phyloP scores from a whole-genome alignment of 2,329 filamentous ascomycete genomes.

The Endothia cerciana region DNA sequence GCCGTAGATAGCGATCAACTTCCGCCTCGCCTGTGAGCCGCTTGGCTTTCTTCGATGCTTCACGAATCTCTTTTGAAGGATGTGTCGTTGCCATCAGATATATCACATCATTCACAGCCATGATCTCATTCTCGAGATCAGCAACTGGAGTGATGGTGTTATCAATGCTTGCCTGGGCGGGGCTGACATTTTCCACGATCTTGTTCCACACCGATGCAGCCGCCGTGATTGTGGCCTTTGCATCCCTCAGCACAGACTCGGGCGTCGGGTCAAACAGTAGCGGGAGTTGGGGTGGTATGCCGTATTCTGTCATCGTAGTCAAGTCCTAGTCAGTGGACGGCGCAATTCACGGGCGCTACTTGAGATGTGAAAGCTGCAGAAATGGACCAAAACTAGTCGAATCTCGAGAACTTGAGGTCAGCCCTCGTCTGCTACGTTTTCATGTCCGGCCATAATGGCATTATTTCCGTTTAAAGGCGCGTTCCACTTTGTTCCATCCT shows the following conservation, averaged over 20 bases:
- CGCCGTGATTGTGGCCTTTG: neutral
- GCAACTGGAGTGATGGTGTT: slow-evolving; percentile 14
- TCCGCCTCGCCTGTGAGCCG: slow-evolving; percentile 20
- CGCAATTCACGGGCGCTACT: neutral
- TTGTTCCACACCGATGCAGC: neutral
- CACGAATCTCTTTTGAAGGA: slow-evolving; percentile 24
- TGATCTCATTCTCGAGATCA: slow-evolving; percentile 12
- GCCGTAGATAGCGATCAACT: slow-evolving; percentile 21
- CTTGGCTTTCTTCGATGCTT: slow-evolving; percentile 20
- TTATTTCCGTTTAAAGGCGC: neutral
- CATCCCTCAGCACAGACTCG: neutral
- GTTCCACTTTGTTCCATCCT: too few relatives aligned
- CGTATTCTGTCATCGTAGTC: neutral
- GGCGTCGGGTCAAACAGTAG: slow-evolving; percentile 7
- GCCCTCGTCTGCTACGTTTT: neutral
- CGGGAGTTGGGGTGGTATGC: slow-evolving; percentile 6
- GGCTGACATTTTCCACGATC: neutral
- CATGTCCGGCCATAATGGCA: neutral
- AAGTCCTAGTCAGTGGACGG: neutral
- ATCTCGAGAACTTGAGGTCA: neutral
- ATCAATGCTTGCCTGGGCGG: neutral
- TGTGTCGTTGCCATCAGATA: slow-evolving; percentile 25
- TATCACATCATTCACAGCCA: slow-evolving; percentile 13
- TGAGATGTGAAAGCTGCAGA: neutral
- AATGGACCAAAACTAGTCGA: neutral